phyloP scores from a whole-genome alignment of 2,329 filamentous ascomycete genomes.

The Xylariaceae sp. region DNA sequence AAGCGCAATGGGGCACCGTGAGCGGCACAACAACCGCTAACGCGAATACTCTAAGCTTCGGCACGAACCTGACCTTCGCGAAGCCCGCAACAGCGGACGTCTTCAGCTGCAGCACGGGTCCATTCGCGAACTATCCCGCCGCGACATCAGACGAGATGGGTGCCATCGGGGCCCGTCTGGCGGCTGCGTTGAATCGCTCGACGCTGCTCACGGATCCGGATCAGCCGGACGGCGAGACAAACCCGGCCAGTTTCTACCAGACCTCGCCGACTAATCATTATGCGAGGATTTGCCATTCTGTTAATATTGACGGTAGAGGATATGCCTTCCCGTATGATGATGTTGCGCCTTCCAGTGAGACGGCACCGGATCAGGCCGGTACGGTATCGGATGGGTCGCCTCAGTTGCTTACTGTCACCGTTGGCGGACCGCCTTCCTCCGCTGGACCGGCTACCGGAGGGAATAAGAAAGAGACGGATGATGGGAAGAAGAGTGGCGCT shows the following conservation, averaged over 20 bases:
- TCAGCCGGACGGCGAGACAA: slow-evolving; percentile 50
- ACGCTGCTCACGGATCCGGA: slow-evolving; percentile 55
- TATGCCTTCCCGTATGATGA: slow-evolving; percentile 73
- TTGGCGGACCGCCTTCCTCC: slow-evolving; percentile 44
- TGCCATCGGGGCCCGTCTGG: slow-evolving; percentile 67
- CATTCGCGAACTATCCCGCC: slow-evolving; percentile 45
- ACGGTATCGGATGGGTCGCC: slow-evolving; percentile 56
- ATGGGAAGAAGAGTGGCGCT: slow-evolving; percentile 10
- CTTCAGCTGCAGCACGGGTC: slow-evolving; percentile 40
- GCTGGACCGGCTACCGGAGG: slow-evolving; percentile 1
- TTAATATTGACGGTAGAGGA: slow-evolving; percentile 55
- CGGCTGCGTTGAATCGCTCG: slow-evolving; percentile 71
- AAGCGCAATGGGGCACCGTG: slow-evolving; percentile 48
- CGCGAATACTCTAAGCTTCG: slow-evolving; percentile 37
- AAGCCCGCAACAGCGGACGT: slow-evolving; percentile 41
- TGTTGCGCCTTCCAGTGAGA: slow-evolving; percentile 51
- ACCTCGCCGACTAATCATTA: slow-evolving; percentile 61
- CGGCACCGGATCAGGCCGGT: slow-evolving; percentile 54
- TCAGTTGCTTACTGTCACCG: slow-evolving; percentile 50
- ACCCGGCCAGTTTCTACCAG: slow-evolving; percentile 51
- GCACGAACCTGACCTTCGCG: slow-evolving; percentile 37
- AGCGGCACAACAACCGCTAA: slow-evolving; percentile 38
- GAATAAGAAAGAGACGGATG: slow-evolving; percentile 16
- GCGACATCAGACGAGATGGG: slow-evolving; percentile 45
- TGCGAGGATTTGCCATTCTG: slow-evolving; percentile 59